Evolutionary conservation across 2,329 filamentous ascomycete species (phyloP).

Genomic region (Neofusicoccum umdonicola): DNA sequence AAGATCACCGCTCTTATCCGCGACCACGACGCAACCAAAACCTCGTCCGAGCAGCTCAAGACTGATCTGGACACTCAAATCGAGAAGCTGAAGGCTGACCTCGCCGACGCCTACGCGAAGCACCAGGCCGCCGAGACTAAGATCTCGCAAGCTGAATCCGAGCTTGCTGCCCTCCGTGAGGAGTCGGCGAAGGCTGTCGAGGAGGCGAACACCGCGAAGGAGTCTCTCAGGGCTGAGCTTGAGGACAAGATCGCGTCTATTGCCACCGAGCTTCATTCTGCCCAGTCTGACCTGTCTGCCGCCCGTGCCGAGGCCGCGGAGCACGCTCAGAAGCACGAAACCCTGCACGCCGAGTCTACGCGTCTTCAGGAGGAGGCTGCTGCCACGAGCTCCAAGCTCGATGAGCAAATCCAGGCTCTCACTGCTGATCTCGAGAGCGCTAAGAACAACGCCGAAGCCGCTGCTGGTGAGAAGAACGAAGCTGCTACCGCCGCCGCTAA

Average conservation of each 20-base stretch:
- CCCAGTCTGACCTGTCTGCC: constrained; percentile 11
- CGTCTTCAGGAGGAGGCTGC: constrained; percentile 15
- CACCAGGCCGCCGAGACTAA: constrained; percentile 14
- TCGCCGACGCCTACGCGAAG: constrained; percentile 4
- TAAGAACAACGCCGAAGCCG: constrained; percentile 17
- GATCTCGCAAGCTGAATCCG: not conserved
- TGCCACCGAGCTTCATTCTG: constrained; percentile 13
- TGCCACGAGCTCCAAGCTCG: constrained; percentile 20
- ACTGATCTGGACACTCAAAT: constrained; percentile 17
- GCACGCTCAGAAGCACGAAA: constrained; percentile 26
- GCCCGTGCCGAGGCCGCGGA: constrained; percentile 18
- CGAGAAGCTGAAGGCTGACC: constrained; percentile 15
- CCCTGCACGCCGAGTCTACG: constrained; percentile 12
- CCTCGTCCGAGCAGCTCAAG: constrained; percentile 9
- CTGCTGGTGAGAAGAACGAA: not conserved
- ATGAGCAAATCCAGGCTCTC: constrained; percentile 31
- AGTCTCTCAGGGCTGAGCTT: constrained; percentile 15
- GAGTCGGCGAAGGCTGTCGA: constrained; percentile 7
- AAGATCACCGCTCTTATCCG: constrained; percentile 18
- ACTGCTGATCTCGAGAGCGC: constrained; percentile 27
- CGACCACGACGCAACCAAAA: constrained; percentile 17
- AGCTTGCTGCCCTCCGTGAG: constrained; percentile 6
- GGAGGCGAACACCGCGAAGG: constrained; percentile 15
- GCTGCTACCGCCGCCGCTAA: not conserved
- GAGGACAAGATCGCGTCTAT: constrained; percentile 17